phyloP scores from a whole-genome alignment of 2,329 filamentous ascomycete species.

The Eurotiales sp. region DNA sequence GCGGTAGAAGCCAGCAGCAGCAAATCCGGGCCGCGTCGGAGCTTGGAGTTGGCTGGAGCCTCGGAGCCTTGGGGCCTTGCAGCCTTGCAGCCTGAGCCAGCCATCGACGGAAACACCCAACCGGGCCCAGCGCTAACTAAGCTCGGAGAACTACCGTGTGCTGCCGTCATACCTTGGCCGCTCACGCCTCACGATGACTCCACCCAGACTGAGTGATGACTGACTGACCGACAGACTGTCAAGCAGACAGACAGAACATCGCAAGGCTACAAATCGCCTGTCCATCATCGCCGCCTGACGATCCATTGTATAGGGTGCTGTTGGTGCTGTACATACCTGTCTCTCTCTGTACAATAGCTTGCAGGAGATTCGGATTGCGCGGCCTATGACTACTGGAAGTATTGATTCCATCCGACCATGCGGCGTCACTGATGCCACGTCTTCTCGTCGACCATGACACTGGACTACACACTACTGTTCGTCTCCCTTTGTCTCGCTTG shows the following conservation, averaged over 20 bases:
- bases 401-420: slow-evolving; percentile 26
- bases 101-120: neutral
- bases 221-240: too few relatives aligned
- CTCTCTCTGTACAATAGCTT: too few relatives aligned
- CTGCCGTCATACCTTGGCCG: slow-evolving; percentile 9
- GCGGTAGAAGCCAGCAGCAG: slow-evolving; percentile 29
- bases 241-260: neutral
- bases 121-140: too few relatives aligned
- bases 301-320: neutral
- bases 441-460: slow-evolving; percentile 36
- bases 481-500: slow-evolving; percentile 16
- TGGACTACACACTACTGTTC: slow-evolving; percentile 38
- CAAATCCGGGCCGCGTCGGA: neutral
- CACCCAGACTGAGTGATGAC: neutral
- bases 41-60: too few relatives aligned
- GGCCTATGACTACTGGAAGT: neutral
- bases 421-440: slow-evolving; percentile 24
- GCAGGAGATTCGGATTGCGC: too few relatives aligned
- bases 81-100: neutral
- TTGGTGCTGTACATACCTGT: neutral
- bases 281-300: too few relatives aligned
- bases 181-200: slow-evolving; percentile 1
- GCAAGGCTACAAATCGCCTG: too few relatives aligned
- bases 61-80: too few relatives aligned
- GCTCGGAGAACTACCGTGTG: slow-evolving; percentile 4